Evolutionary conservation across 768 basidiomycete species (phyloP).

Genomic region (Leucocoprinus leucothites): DNA sequence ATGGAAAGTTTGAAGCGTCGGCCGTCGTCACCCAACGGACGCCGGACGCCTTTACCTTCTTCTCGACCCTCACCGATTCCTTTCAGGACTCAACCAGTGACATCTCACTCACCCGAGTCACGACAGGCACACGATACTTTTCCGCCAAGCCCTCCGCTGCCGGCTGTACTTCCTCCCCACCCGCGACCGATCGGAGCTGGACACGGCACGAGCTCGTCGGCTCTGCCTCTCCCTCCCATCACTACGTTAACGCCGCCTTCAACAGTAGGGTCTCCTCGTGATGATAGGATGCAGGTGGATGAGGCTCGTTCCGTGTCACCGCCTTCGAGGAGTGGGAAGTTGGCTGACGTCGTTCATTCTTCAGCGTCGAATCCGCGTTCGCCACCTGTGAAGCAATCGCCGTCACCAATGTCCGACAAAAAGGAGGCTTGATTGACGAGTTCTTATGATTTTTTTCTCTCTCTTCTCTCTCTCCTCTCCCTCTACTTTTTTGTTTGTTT

Average conservation of each 20-base stretch:
- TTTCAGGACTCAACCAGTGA: constrained; percentile 62
- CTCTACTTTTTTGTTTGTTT: constrained; percentile 10
- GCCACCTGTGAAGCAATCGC: constrained; percentile 47
- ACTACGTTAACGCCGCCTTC: constrained; percentile 64
- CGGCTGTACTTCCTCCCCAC: constrained; percentile 67
- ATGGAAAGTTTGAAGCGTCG: constrained; percentile 52
- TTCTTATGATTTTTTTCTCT: constrained; percentile 10
- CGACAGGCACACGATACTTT: constrained; percentile 48
- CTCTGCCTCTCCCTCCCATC: constrained; percentile 67
- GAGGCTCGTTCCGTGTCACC: constrained; percentile 48
- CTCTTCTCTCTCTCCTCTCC: constrained; percentile 15
- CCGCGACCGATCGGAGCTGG: constrained; percentile 68
- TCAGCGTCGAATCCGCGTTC: constrained; percentile 38
- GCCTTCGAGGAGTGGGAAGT: constrained; percentile 45
- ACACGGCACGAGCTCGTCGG: constrained; percentile 30
- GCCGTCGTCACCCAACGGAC: constrained; percentile 47
- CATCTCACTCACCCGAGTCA: constrained; percentile 67
- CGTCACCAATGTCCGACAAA: constrained; percentile 53
- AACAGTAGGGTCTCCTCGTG: constrained; percentile 51
- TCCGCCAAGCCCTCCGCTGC: constrained; percentile 52
- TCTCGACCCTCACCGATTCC: constrained; percentile 70
- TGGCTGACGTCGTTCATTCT: constrained; percentile 47
- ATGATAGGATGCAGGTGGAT: constrained; percentile 57
- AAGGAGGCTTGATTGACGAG: constrained; percentile 24
- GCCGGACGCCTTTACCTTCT: constrained; percentile 55